phyloP scores from a whole-genome alignment of 2,329 filamentous ascomycete genomes.

The Mariannaea sp. region DNA sequence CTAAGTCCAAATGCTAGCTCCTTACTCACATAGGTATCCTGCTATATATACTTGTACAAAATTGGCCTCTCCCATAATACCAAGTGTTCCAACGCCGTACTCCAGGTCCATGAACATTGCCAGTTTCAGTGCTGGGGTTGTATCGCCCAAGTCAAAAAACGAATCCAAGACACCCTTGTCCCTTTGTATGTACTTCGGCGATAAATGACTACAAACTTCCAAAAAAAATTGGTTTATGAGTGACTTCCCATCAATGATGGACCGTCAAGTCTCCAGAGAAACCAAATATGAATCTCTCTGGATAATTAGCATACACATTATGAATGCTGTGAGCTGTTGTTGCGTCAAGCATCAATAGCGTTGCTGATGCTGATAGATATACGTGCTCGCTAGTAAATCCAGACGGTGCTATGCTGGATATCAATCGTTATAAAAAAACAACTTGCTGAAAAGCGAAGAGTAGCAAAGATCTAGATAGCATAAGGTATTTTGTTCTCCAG shows the following conservation, averaged over 20 bases:
- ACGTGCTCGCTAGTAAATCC: constrained; percentile 27
- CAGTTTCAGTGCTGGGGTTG: background rate
- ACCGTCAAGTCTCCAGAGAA: too few relatives aligned
- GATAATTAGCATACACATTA: constrained; percentile 8
- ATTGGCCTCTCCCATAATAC: constrained; percentile 1
- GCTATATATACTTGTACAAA: background rate
- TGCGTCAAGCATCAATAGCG: constrained; percentile 12
- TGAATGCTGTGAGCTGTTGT: constrained; percentile 11
- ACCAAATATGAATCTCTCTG: too few relatives aligned
- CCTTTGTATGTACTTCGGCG: constrained; percentile 18
- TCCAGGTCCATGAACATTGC: background rate
- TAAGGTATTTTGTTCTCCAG: too few relatives aligned
- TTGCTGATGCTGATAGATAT: constrained; percentile 6
- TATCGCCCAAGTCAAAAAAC: constrained; percentile 10
- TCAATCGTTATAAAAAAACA: constrained; percentile 34
- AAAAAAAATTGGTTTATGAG: background rate
- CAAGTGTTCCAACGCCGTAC: background rate
- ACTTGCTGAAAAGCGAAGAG: constrained; percentile 21
- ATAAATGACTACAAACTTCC: constrained; percentile 10
- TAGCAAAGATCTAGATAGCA: too few relatives aligned
- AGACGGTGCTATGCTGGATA: constrained; percentile 32
- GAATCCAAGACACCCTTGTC: constrained; percentile 25
- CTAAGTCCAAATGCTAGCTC: constrained; percentile 3
- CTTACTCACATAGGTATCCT: background rate
- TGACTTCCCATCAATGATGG: too few relatives aligned